Conservation (phyloP, 2,329 filamentous ascomycete genomes). For the Amylocarpus encephaloides region DNA sequence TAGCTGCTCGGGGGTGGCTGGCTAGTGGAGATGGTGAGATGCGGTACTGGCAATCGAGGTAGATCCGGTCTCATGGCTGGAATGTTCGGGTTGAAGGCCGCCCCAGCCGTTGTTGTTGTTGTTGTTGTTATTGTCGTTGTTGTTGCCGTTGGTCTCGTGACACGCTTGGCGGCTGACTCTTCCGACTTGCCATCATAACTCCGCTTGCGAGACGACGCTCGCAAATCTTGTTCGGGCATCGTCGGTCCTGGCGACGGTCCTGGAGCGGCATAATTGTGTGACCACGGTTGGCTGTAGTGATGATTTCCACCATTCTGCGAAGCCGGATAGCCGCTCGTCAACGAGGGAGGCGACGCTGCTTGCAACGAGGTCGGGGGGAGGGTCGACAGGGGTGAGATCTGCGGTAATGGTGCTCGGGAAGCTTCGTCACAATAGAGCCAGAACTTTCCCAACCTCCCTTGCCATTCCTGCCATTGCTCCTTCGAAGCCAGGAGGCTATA, state of each 20-base stretch:
- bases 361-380: conserved; percentile 41
- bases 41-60: conserved; percentile 62
- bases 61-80: conserved; percentile 29
- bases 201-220: conserved; percentile 44
- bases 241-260: conserved; percentile 23
- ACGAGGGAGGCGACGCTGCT: conserved; percentile 38
- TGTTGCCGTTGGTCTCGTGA: conserved; percentile 23
- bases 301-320: conserved; percentile 12
- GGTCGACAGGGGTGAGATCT: conserved; percentile 27
- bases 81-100: conserved; percentile 10
- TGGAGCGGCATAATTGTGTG: conserved; percentile 34
- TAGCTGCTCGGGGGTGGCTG: conserved; percentile 23
- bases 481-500: conserved; percentile 87
- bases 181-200: conserved; percentile 47
- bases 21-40: conserved; percentile 46
- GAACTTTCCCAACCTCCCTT: conserved; percentile 74
- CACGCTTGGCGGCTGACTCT: conserved; percentile 50
- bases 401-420: conserved; percentile 21
- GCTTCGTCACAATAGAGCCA: conserved; percentile 52
- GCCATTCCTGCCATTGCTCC: conserved; percentile 82
- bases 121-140: too few species aligned
- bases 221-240: conserved; percentile 36
- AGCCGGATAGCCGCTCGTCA: conserved; percentile 34
- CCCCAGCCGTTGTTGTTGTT: too few species aligned
- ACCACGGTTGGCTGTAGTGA: conserved; percentile 29